phyloP scores from a whole-genome alignment of 2,329 filamentous ascomycete species.

The Thelonectria olida region DNA sequence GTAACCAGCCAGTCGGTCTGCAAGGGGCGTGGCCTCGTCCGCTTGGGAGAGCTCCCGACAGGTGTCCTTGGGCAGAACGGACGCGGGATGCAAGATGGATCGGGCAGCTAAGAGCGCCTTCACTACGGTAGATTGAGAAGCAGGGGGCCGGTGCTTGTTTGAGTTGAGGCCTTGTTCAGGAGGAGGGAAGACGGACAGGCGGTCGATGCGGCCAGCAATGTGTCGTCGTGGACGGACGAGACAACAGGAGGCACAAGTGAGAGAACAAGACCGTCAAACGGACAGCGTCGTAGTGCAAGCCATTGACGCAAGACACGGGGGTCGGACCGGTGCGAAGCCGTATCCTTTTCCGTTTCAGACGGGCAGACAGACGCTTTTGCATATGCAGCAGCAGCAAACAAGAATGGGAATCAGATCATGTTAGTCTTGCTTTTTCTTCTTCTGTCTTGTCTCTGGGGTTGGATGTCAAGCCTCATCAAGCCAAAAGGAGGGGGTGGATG shows the following conservation, averaged over 20 bases:
- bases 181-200: background rate
- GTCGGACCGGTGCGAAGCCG: too few species aligned
- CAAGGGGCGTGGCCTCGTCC: background rate
- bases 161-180: too few species aligned
- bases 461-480: too few species aligned
- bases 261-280: conserved; percentile 10
- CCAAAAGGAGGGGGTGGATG: background rate
- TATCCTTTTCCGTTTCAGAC: too few species aligned
- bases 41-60: background rate
- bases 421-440: background rate
- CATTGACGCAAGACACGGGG: background rate
- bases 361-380: too few species aligned
- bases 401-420: background rate
- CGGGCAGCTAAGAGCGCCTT: conserved; percentile 9
- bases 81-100: conserved; percentile 15
- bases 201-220: too few species aligned
- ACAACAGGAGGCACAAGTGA: background rate
- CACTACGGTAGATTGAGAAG: conserved; percentile 7
- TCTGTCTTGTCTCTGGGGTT: too few species aligned
- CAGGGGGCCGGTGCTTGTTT: conserved; percentile 1
- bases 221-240: too few species aligned
- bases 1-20: background rate
- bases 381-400: too few species aligned
- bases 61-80: background rate
- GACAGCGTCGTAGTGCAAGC: conserved; percentile 1